phyloP scores from a whole-genome alignment of 2,329 filamentous ascomycete species.

The Pseudopithomyces chartarum region DNA sequence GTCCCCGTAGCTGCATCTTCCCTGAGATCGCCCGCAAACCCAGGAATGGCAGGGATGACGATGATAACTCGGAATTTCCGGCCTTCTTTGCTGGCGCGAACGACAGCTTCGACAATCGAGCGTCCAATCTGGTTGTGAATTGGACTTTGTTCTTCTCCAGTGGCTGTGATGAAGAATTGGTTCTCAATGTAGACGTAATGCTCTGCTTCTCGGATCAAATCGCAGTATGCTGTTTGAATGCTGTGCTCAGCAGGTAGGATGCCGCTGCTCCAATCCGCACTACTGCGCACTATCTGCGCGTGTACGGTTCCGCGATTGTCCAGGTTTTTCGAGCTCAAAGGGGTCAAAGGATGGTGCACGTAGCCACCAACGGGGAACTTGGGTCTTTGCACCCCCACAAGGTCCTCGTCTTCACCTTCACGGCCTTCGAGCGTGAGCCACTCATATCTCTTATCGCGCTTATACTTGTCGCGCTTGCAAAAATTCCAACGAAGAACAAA shows the following conservation, averaged over 20 bases:
- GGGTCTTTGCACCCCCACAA: conserved; percentile 86
- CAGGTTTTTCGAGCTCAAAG: conserved; percentile 68
- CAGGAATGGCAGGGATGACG: conserved; percentile 87
- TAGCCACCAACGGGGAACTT: conserved; percentile 90
- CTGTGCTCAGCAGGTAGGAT: conserved; percentile 78
- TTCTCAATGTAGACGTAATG: conserved; percentile 98
- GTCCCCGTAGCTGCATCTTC: conserved; percentile 84
- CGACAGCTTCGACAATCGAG: conserved; percentile 88
- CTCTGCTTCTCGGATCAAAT: conserved; percentile 83
- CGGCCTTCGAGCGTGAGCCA: conserved; percentile 83
- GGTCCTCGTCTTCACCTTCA: conserved; percentile 77
- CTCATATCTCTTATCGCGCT: conserved; percentile 80
- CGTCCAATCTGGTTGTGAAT: conserved; percentile 86
- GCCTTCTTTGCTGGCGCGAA: conserved; percentile 78
- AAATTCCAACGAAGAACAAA: conserved; percentile 97
- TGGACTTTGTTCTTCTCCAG: conserved; percentile 82
- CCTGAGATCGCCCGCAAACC: conserved; percentile 89
- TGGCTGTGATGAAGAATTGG: conserved; percentile 91
- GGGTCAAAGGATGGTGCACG: conserved; percentile 75
- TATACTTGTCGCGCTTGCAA: conserved; percentile 96
- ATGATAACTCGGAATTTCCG: conserved; percentile 92
- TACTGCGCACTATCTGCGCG: conserved; percentile 87
- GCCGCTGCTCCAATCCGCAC: conserved; percentile 90
- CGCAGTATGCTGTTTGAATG: conserved; percentile 85
- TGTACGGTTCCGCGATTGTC: conserved; percentile 71